These are phyloP conservation scores for Babesia ovis DNA, from an alignment of 169 alveolate species.

Conservation along the genomic window DNA sequence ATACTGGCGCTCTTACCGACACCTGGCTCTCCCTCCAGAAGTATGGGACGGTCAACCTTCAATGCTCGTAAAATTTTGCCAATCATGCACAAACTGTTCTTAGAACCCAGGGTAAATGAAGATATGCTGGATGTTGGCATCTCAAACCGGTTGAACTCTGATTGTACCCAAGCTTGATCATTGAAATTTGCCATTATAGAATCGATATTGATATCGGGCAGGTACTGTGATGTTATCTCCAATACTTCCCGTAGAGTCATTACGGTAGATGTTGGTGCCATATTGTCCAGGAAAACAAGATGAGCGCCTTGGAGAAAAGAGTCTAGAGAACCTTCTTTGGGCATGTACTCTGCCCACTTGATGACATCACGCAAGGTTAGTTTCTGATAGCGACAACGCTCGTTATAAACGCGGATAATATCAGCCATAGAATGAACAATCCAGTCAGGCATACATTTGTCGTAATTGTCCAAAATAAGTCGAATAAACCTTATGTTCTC, in stretches of 20 bases:
- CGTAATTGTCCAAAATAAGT: conserved; percentile 41
- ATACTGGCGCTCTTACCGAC: conserved; percentile 97
- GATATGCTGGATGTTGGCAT: not conserved
- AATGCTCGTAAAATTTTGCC: conserved; percentile 86
- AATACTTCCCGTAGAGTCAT: conserved; percentile 10
- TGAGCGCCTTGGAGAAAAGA: conserved; percentile 37
- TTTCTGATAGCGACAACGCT: conserved; percentile 23
- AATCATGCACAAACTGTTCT: conserved; percentile 17
- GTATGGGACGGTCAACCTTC: conserved; percentile 87
- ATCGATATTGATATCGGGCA: not conserved
- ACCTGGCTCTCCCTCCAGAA: conserved; percentile 99
- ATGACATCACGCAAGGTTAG: conserved; percentile 43
- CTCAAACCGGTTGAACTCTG: not conserved
- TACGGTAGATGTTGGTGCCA: not conserved
- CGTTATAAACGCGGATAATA: conserved; percentile 16
- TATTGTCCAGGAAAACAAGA: conserved; percentile 43
- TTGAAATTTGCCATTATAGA: not conserved
- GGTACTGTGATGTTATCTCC: not conserved
- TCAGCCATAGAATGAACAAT: conserved; percentile 37
- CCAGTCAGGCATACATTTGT: conserved; percentile 43
- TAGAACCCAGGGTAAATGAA: conserved; percentile 14
- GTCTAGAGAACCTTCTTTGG: not conserved
- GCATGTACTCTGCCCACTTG: conserved; percentile 36
- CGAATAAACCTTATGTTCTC: conserved; percentile 18
- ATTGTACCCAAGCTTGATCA: conserved; percentile 1